Evolutionary conservation across 176 grass and related monocot species (phyloP).

Genomic region (Oryza nivara): DNA sequence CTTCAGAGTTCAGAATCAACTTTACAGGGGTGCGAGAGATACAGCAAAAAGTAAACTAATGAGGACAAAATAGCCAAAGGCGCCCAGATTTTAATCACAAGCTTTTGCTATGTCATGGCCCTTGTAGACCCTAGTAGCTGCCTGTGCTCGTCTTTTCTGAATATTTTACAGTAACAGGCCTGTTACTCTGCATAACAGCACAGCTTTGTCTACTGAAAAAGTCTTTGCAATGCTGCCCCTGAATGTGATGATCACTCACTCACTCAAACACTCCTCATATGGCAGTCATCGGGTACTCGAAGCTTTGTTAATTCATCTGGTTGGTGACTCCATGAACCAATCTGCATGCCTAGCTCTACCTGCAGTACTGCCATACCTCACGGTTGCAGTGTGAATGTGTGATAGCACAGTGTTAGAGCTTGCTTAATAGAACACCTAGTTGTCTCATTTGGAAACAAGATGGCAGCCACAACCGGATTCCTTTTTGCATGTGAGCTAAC

Average conservation of each 20-base stretch:
- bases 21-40: background rate
- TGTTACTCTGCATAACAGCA: background rate
- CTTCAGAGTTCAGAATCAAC: background rate
- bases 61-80: background rate
- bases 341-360: background rate
- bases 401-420: constrained; percentile 39
- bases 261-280: background rate
- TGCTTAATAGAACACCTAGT: constrained; percentile 33
- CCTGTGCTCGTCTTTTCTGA: background rate
- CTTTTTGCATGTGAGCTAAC: constrained; percentile 42
- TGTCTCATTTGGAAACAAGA: constrained; percentile 51
- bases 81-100: background rate
- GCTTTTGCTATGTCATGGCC: background rate
- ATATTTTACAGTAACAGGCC: background rate
- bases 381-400: constrained; percentile 8
- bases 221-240: background rate
- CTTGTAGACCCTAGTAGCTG: background rate
- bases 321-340: constrained; percentile 14
- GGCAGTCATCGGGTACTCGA: background rate
- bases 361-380: background rate
- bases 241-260: constrained; percentile 12
- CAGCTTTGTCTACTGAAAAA: constrained; percentile 7
- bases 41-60: background rate
- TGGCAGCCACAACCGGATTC: constrained; percentile 25
- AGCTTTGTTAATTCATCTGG: constrained; percentile 1